phyloP scores from a whole-genome alignment of 2,329 filamentous ascomycete species.

The Colletotrichum scovillei region DNA sequence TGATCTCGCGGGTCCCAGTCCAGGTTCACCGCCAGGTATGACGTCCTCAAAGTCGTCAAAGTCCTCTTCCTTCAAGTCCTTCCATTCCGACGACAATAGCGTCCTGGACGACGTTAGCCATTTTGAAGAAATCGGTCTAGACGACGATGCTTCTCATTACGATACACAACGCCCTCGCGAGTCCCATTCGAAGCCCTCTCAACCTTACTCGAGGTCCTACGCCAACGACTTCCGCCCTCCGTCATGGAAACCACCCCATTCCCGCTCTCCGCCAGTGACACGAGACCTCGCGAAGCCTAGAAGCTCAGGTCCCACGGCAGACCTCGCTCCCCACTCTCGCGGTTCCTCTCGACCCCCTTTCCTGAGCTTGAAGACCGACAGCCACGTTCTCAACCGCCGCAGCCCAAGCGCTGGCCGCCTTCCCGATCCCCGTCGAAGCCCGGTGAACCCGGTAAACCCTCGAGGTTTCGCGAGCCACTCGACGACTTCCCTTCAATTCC shows the following conservation, averaged over 20 bases:
- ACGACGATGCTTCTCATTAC: conserved; percentile 63
- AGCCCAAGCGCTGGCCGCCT: conserved; percentile 58
- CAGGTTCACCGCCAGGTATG: conserved; percentile 77
- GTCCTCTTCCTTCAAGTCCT: conserved; percentile 84
- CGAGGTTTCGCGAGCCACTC: conserved; percentile 51
- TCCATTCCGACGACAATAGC: conserved; percentile 78
- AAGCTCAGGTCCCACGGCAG: neutral
- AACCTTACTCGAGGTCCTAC: conserved; percentile 35
- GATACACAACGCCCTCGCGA: conserved; percentile 44
- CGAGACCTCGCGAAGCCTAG: conserved; percentile 44
- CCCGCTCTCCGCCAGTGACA: conserved; percentile 40
- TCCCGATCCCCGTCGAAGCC: conserved; percentile 41
- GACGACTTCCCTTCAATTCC: conserved; percentile 50
- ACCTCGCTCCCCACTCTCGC: conserved; percentile 20
- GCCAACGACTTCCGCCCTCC: conserved; percentile 36
- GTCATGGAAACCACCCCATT: conserved; percentile 29
- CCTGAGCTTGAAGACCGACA: conserved; percentile 54
- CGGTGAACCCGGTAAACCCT: conserved; percentile 19
- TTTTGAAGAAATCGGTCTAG: conserved; percentile 93
- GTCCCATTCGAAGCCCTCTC: conserved; percentile 41
- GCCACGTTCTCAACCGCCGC: conserved; percentile 61
- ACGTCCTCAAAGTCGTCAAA: conserved; percentile 89
- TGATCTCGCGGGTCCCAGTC: conserved; percentile 33
- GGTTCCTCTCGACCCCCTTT: conserved; percentile 53
- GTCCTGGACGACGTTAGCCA: conserved; percentile 79